Conservation (phyloP, 73 alveolate genomes). For the Uronychia binucleata region DNA sequence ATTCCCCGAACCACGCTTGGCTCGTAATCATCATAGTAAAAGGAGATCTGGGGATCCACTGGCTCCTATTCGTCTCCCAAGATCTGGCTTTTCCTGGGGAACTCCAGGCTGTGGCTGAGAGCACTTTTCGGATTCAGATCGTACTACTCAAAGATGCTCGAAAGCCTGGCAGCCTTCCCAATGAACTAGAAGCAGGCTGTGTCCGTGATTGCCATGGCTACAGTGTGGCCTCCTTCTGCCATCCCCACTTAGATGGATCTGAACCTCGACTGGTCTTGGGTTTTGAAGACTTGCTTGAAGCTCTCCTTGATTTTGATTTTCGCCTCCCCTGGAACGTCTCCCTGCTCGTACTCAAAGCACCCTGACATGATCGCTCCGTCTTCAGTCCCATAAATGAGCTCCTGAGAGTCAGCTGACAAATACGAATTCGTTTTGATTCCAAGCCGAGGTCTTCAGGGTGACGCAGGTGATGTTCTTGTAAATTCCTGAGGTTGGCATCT, state of each 20-base stretch:
- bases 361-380: conserved; percentile 4
- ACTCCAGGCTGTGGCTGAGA: not conserved
- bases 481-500: conserved; percentile 6
- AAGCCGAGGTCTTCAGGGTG: not conserved
- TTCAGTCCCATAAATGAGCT: conserved; percentile 10
- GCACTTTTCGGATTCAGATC: not conserved
- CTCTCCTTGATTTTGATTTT: not conserved
- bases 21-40: not conserved
- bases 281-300: conserved; percentile 5
- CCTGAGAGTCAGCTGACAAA: not conserved
- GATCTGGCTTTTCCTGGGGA: not conserved
- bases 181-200: conserved; percentile 6
- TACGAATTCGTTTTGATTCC: conserved; percentile 2
- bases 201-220: conserved; percentile 12
- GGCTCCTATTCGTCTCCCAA: not conserved
- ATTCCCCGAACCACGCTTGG: not conserved
- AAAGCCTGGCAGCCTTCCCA: conserved; percentile 1
- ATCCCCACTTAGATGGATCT: not conserved
- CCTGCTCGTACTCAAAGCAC: conserved; percentile 3
- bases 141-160: not conserved
- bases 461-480: conserved; percentile 3
- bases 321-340: not conserved
- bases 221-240: not conserved
- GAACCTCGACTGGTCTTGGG: not conserved
- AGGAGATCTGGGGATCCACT: not conserved